phyloP scores from a whole-genome alignment of 148 eudicot genomes.

The Euryodendron excelsum region DNA sequence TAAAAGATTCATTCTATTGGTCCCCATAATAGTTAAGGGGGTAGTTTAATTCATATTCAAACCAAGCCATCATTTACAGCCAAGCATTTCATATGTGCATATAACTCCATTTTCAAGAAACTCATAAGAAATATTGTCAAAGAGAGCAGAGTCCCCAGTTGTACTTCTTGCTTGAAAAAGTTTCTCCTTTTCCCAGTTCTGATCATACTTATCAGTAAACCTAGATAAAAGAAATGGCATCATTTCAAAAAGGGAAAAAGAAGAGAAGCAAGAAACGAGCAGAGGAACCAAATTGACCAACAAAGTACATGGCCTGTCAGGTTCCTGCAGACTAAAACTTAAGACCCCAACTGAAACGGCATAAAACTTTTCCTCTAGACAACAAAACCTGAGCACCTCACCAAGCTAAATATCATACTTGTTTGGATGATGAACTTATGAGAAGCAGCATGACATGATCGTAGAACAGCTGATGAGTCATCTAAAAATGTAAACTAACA shows the following conservation, averaged over 20 bases:
- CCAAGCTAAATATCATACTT: neutral
- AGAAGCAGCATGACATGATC: neutral
- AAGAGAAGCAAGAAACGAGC: neutral
- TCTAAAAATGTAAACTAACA: neutral
- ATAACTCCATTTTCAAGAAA: neutral
- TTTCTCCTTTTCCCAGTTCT: neutral
- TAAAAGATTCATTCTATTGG: too few species aligned
- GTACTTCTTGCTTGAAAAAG: neutral
- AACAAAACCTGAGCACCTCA: neutral
- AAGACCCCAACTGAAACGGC: neutral
- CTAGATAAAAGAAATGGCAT: neutral
- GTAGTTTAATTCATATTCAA: too few species aligned
- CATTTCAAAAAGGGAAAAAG: neutral
- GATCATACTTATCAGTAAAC: neutral
- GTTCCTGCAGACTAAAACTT: neutral
- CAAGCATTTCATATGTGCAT: neutral
- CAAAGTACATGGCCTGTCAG: neutral
- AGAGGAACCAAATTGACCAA: neutral
- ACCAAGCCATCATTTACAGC: neutral
- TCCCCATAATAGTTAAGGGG: too few species aligned
- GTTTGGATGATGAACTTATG: neutral
- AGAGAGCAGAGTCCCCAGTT: neutral
- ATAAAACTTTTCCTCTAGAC: neutral
- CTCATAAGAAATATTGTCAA: neutral
- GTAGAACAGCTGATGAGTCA: neutral